phyloP scores from a whole-genome alignment of 176 grass and related monocot species.

The Canna indica region DNA sequence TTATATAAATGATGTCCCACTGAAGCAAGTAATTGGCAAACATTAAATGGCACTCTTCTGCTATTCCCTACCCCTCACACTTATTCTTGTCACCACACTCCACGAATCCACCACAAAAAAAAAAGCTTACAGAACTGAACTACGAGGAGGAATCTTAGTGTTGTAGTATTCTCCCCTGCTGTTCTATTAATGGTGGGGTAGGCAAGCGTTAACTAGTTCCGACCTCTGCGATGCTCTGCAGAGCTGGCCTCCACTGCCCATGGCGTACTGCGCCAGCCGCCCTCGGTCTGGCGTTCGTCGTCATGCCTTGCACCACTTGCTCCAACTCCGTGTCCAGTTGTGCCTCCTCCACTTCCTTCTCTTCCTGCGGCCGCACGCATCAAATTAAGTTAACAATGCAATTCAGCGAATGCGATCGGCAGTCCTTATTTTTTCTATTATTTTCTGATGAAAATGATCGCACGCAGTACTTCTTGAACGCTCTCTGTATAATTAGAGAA shows the following conservation, averaged over 20 bases:
- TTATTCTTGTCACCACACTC: too few relatives aligned
- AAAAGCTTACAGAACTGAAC: not conserved
- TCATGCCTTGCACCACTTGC: not conserved
- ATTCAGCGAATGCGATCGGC: too few relatives aligned
- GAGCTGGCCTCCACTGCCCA: conserved; percentile 1
- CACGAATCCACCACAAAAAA: too few relatives aligned
- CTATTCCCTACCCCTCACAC: not conserved
- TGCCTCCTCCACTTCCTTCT: not conserved
- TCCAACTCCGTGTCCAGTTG: conserved; percentile 4
- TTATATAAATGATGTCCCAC: too few relatives aligned
- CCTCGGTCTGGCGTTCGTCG: not conserved
- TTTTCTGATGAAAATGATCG: too few relatives aligned
- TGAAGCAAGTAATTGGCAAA: not conserved
- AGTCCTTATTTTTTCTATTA: too few relatives aligned
- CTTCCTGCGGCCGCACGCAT: not conserved
- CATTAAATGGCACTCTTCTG: not conserved
- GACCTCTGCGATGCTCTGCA: conserved; percentile 7
- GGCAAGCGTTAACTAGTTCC: not conserved
- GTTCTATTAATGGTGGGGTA: not conserved
- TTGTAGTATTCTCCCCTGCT: not conserved
- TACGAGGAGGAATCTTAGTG: not conserved
- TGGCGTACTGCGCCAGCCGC: not conserved
- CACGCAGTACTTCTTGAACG: too few relatives aligned
- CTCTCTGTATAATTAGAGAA: not conserved
- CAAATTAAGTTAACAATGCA: not conserved